Conservation (phyloP, 768 basidiomycete species). For the Trametes cubensis region DNA sequence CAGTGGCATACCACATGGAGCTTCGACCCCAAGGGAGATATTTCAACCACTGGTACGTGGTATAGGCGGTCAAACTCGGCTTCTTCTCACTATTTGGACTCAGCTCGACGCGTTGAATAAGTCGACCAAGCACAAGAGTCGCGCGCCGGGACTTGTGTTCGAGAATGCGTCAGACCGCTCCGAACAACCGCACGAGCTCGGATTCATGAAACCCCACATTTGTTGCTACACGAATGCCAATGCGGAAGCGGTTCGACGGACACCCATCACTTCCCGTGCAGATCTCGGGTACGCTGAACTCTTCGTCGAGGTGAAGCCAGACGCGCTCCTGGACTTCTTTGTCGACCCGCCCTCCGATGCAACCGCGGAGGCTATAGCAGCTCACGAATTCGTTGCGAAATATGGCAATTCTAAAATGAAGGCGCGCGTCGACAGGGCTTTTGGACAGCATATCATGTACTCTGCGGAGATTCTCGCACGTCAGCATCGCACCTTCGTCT, state of each 20-base stretch:
- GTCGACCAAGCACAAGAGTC: neutral
- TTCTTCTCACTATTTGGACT: too few species aligned
- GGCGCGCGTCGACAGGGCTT: neutral
- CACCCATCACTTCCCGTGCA: neutral
- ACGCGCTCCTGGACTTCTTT: conserved; percentile 8
- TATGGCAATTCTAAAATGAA: neutral
- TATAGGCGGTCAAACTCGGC: neutral
- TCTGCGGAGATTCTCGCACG: conserved; percentile 19
- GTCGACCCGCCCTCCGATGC: neutral
- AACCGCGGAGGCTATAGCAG: neutral
- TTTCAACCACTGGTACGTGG: neutral
- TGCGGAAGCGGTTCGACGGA: neutral
- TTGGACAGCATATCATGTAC: conserved; percentile 4
- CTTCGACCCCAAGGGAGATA: neutral
- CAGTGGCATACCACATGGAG: too few species aligned
- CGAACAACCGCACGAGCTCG: neutral
- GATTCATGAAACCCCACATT: conserved; percentile 6
- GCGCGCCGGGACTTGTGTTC: conserved; percentile 6
- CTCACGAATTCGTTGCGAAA: neutral
- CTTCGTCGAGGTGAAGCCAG: conserved; percentile 13
- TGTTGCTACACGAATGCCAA: neutral
- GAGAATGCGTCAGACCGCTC: neutral
- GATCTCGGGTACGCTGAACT: conserved; percentile 14
- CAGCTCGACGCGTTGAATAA: neutral
- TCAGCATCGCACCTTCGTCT: conserved; percentile 35